Evolutionary conservation across 805 yeast genomes (phyloP).

Genomic region (Candida quercuum): DNA sequence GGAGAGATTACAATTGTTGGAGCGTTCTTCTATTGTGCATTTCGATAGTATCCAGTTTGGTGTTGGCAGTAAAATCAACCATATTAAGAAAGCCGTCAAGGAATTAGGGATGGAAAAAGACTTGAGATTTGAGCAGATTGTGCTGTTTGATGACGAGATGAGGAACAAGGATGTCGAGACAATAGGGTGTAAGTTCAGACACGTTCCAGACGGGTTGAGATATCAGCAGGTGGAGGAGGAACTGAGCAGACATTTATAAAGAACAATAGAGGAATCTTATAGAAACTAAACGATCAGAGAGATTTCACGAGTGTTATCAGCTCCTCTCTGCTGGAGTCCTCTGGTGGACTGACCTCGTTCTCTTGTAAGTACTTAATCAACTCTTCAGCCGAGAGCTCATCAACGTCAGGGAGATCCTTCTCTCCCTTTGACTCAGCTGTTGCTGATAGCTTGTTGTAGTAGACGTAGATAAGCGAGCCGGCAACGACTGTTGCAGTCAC

Average conservation of each 20-base stretch:
- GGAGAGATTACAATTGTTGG: slow-evolving; percentile 44
- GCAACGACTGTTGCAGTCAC: no score
- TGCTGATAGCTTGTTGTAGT: no score
- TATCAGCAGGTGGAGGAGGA: background rate
- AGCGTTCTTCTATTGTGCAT: slow-evolving; percentile 42
- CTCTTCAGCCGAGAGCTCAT: background rate
- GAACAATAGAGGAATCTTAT: no score
- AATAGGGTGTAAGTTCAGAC: slow-evolving; percentile 66
- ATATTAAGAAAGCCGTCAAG: slow-evolving; percentile 51
- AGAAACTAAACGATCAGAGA: background rate
- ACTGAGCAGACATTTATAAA: no score
- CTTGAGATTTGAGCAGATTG: slow-evolving; percentile 36
- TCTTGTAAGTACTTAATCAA: background rate
- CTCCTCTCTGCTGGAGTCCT: background rate
- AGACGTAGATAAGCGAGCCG: background rate
- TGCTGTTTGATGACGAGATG: slow-evolving; percentile 72
- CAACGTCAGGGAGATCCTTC: background rate
- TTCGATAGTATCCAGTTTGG: slow-evolving; percentile 70
- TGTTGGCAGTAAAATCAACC: slow-evolving; percentile 50
- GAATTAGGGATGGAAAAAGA: slow-evolving; percentile 42
- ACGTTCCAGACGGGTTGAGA: slow-evolving; percentile 46
- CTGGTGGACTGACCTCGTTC: background rate
- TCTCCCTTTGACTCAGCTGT: background rate
- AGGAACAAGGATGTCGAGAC: slow-evolving; percentile 72
- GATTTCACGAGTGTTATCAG: background rate